Conservation (phyloP, 164 flowering plant genomes). For the Vitis cinerea region DNA sequence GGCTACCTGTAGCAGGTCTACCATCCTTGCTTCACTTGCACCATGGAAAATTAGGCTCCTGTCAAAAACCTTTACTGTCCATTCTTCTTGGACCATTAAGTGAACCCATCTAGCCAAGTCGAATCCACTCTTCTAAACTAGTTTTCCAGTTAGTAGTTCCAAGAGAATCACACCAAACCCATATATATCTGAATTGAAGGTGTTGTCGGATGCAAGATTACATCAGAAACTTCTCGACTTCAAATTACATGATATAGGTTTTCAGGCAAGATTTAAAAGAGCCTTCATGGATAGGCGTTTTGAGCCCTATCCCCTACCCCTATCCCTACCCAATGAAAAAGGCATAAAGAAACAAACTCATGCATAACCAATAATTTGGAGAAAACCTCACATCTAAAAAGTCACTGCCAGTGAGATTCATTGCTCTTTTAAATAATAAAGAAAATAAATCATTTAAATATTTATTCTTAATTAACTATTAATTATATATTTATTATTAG, state of each 20-base stretch:
- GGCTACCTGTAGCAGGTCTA: slow-evolving; percentile 60
- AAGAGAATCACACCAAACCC: slow-evolving; percentile 60
- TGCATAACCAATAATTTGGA: background rate
- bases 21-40: slow-evolving; percentile 69
- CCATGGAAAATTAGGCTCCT: slow-evolving; percentile 40
- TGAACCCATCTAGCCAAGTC: slow-evolving; percentile 64
- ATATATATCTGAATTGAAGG: too few relatives aligned
- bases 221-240: background rate
- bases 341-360: background rate
- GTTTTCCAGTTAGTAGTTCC: slow-evolving; percentile 64
- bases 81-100: slow-evolving; percentile 61
- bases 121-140: slow-evolving; percentile 42
- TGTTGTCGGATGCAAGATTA: too few relatives aligned
- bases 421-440: slow-evolving; percentile 38
- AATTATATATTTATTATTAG: too few relatives aligned
- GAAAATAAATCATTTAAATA: too few relatives aligned
- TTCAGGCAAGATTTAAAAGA: too few relatives aligned
- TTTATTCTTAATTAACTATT: too few relatives aligned
- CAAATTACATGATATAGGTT: background rate
- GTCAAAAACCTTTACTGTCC: slow-evolving; percentile 75
- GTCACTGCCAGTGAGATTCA: slow-evolving; percentile 79
- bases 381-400: slow-evolving; percentile 64
- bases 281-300: too few relatives aligned
- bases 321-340: background rate
- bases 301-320: too few relatives aligned